Evolutionary conservation across 768 basidiomycete genomes (phyloP).

Genomic region (Lentinula sp.): DNA sequence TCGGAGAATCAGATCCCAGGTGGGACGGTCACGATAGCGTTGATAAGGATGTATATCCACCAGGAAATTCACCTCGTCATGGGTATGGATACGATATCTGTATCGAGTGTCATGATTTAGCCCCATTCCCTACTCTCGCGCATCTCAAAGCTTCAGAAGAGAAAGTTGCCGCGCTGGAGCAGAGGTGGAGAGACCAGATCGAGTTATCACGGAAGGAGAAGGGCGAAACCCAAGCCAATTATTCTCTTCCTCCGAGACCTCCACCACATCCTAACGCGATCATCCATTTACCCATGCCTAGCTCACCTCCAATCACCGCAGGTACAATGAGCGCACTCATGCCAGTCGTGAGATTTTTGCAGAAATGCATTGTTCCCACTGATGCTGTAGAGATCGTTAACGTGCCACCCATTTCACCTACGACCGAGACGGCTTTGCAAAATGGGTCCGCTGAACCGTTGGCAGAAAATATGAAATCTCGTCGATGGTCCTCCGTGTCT

Average conservation of each 20-base stretch:
- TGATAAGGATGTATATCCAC: not conserved
- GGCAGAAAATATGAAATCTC: slow-evolving; percentile 7
- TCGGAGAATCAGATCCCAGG: not conserved
- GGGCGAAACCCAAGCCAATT: slow-evolving; percentile 14
- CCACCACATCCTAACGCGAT: slow-evolving; percentile 68
- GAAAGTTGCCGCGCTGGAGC: slow-evolving; percentile 61
- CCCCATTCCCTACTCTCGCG: slow-evolving; percentile 62
- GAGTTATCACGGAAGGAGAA: slow-evolving; percentile 16
- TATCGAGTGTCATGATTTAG: slow-evolving; percentile 81
- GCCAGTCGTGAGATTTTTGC: slow-evolving; percentile 63
- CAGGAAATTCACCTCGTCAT: slow-evolving; percentile 9
- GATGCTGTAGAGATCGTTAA: not conserved
- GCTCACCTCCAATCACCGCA: slow-evolving; percentile 50
- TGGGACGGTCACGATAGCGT: not conserved
- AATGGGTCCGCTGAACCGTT: not conserved
- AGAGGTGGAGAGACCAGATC: slow-evolving; percentile 44
- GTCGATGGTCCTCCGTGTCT: slow-evolving; percentile 39
- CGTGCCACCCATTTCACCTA: not conserved
- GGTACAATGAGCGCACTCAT: slow-evolving; percentile 52
- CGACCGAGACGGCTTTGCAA: not conserved
- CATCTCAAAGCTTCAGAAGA: slow-evolving; percentile 74
- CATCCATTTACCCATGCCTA: slow-evolving; percentile 73
- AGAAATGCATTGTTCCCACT: slow-evolving; percentile 41
- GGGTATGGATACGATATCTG: slow-evolving; percentile 79
- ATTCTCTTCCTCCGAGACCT: slow-evolving; percentile 47